These are phyloP conservation scores for Biscogniauxia mediterranea DNA, from an alignment of 2,329 filamentous ascomycete genomes.

Conservation along the genomic window DNA sequence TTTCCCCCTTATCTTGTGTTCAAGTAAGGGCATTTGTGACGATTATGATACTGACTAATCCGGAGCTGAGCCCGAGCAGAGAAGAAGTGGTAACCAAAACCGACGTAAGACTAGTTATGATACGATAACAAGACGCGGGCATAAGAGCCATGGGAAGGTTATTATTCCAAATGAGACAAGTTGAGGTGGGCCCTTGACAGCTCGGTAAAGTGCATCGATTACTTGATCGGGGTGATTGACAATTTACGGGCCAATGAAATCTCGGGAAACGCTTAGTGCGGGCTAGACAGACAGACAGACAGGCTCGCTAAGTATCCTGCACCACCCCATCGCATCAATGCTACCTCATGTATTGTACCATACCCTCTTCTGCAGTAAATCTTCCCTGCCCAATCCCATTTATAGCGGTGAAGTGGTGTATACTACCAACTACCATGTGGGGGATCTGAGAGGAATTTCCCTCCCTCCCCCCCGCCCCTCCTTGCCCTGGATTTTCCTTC, in stretches of 20 bases:
- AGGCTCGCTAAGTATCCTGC: background rate
- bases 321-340: conserved; percentile 1
- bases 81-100: background rate
- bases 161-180: conserved; percentile 2
- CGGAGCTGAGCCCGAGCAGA: background rate
- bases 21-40: background rate
- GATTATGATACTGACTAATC: background rate
- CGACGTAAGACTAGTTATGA: background rate
- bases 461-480: no score
- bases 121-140: background rate
- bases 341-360: background rate
- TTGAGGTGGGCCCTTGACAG: background rate
- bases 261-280: background rate
- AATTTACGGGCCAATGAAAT: background rate
- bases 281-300: background rate
- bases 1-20: background rate
- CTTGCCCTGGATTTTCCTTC: background rate
- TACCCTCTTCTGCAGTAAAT: background rate
- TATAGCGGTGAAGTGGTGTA: background rate
- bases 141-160: background rate
- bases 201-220: background rate
- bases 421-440: background rate
- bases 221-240: background rate
- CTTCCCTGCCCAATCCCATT: background rate
- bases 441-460: background rate